A percentile compares a stretch with the other conserved stretches of the same genome.
Conservation (phyloP, 768 basidiomycete species). For the Tulasnella sp. region DNA sequence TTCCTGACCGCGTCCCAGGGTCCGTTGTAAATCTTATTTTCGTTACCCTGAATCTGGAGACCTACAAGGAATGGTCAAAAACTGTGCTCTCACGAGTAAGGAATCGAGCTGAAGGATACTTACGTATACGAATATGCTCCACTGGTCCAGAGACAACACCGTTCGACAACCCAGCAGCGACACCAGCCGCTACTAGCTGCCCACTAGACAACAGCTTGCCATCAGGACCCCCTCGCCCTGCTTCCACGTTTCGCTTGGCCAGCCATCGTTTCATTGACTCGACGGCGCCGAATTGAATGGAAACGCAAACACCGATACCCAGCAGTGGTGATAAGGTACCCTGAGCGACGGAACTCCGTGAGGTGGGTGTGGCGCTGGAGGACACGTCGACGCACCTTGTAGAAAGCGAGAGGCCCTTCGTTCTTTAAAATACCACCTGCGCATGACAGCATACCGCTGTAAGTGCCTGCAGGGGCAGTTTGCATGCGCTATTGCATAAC, state of each 20-base stretch:
- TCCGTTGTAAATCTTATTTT: constrained; percentile 67
- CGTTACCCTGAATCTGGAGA: constrained; percentile 81
- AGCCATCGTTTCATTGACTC: constrained; percentile 81
- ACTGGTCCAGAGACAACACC: constrained; percentile 92
- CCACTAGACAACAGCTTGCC: constrained; percentile 49
- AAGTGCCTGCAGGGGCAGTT: constrained; percentile 85
- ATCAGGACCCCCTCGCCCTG: constrained; percentile 56
- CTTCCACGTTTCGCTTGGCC: constrained; percentile 48
- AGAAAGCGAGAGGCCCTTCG: constrained; percentile 89
- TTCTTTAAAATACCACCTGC: constrained; percentile 84
- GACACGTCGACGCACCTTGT: constrained; percentile 56
- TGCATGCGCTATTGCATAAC: constrained; percentile 68
- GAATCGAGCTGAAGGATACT: constrained; percentile 29
- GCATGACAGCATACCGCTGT: constrained; percentile 79
- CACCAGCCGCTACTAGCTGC: constrained; percentile 71
- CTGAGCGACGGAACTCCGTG: constrained; percentile 34
- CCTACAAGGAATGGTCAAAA: constrained; percentile 39
- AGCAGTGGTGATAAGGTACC: constrained; percentile 84
- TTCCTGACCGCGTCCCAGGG: constrained; percentile 85
- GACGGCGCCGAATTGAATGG: constrained; percentile 89
- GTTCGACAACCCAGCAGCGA: constrained; percentile 82
- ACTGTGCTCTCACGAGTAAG: not conserved
- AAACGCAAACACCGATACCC: constrained; percentile 90
- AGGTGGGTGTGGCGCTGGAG: not conserved
- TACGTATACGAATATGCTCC: constrained; percentile 94